Conservation (phyloP, 306 rosid genomes). For the Castanopsis chinensis region DNA sequence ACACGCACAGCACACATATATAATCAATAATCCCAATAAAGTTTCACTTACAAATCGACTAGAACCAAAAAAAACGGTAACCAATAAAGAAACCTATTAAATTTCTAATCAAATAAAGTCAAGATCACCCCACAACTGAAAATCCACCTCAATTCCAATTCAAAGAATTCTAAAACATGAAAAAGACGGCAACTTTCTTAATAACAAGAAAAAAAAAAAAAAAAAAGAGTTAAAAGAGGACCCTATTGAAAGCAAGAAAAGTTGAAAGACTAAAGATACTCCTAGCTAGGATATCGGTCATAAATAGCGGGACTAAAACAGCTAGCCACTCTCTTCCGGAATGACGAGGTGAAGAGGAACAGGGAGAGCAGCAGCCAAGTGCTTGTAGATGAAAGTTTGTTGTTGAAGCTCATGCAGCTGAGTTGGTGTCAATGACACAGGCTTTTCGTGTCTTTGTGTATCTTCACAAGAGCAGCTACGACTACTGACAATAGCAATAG, state of each 20-base stretch:
- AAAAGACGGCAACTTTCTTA: neutral
- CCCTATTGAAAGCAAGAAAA: neutral
- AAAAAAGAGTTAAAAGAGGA: neutral
- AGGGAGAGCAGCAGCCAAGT: conserved; percentile 42
- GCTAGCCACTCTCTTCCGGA: conserved; percentile 40
- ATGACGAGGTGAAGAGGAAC: conserved; percentile 53
- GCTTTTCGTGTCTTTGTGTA: conserved; percentile 1
- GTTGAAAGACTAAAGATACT: conserved; percentile 17
- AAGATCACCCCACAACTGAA: neutral
- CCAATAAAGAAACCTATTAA: neutral
- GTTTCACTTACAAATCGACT: neutral
- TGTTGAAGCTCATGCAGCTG: conserved; percentile 64
- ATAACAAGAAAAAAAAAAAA: neutral
- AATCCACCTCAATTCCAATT: conserved; percentile 19
- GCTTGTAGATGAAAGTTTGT: conserved; percentile 58
- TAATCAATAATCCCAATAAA: neutral
- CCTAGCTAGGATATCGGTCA: conserved; percentile 40
- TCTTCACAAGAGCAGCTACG: neutral
- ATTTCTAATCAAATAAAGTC: neutral
- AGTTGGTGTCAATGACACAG: conserved; percentile 34
- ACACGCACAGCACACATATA: neutral
- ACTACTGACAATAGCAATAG: too few relatives aligned
- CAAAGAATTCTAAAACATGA: neutral
- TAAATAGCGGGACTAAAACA: conserved; percentile 24
- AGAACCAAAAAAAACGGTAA: neutral